A percentile compares a stretch with the other conserved stretches of the same genome.
Evolutionary conservation across 495 filamentous ascomycete species (phyloP).

Genomic region (Cercophora scortea): DNA sequence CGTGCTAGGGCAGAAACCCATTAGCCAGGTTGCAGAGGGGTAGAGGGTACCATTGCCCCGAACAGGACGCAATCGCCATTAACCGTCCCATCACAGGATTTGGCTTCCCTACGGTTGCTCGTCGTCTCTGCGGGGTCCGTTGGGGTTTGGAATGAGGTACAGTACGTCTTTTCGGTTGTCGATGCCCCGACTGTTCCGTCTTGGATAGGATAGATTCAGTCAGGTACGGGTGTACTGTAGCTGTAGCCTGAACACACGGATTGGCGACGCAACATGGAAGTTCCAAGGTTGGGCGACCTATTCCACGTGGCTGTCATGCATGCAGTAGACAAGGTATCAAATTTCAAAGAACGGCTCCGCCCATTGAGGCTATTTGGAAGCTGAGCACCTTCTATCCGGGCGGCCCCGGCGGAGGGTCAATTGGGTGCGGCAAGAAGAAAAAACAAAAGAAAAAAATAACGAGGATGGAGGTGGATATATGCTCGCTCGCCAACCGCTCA

Average conservation of each 20-base stretch:
- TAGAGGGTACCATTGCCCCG: background rate
- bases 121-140: conserved; percentile 7
- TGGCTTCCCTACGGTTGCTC: background rate
- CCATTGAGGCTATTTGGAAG: background rate
- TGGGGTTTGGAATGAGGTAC: background rate
- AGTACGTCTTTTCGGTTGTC: conserved; percentile 5
- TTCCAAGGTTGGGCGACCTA: no score
- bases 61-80: conserved; percentile 9
- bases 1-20: background rate
- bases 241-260: no score
- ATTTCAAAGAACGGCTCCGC: background rate
- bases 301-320: no score
- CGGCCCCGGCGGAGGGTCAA: background rate
- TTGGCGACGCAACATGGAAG: no score
- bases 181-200: conserved; percentile 3
- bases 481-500: no score
- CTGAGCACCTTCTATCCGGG: background rate
- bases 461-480: no score
- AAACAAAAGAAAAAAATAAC: no score
- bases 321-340: no score
- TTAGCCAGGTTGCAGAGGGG: conserved; percentile 2
- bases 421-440: no score
- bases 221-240: no score
- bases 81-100: conserved; percentile 7
- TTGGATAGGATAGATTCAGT: no score